These are phyloP conservation scores for Tetrapisispora phaffii DNA, from an alignment of 805 yeast genomes.

Conservation along the genomic window DNA sequence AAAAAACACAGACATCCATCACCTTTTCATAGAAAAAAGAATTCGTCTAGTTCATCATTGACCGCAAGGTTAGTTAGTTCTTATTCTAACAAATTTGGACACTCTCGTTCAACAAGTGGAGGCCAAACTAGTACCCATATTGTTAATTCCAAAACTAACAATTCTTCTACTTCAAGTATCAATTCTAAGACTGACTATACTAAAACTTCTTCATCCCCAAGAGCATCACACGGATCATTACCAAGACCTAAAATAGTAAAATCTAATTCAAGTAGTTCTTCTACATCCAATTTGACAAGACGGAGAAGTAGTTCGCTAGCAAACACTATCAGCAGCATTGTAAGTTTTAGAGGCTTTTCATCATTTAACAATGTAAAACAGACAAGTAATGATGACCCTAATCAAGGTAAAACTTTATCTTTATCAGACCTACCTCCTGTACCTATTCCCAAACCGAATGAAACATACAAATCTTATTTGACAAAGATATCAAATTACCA, in stretches of 20 bases:
- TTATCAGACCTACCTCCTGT: slow-evolving; percentile 19
- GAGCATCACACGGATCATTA: slow-evolving; percentile 1
- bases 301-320: slow-evolving; percentile 32
- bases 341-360: slow-evolving; percentile 16
- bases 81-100: slow-evolving; percentile 1
- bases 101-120: slow-evolving; percentile 2
- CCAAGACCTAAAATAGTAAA: not conserved
- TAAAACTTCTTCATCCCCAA: slow-evolving; percentile 2
- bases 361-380: not conserved
- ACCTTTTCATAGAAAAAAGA: slow-evolving; percentile 1
- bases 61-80: slow-evolving; percentile 3
- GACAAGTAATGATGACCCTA: slow-evolving; percentile 3
- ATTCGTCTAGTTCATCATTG: slow-evolving; percentile 2
- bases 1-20: slow-evolving; percentile 2
- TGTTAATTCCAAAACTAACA: not conserved
- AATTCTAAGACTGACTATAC: slow-evolving; percentile 1
- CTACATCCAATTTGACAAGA: slow-evolving; percentile 19
- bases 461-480: slow-evolving; percentile 24
- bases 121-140: not conserved
- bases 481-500: slow-evolving; percentile 25
- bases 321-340: slow-evolving; percentile 31
- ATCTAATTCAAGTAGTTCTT: slow-evolving; percentile 7
- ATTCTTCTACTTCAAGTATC: slow-evolving; percentile 1
- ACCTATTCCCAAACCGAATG: slow-evolving; percentile 24
- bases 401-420: slow-evolving; percentile 3